Evolutionary conservation across 2,329 filamentous ascomycete genomes (phyloP), one percentile per base, ranked within the genome.

Genomic region (Septoria petroselini): DNA sequence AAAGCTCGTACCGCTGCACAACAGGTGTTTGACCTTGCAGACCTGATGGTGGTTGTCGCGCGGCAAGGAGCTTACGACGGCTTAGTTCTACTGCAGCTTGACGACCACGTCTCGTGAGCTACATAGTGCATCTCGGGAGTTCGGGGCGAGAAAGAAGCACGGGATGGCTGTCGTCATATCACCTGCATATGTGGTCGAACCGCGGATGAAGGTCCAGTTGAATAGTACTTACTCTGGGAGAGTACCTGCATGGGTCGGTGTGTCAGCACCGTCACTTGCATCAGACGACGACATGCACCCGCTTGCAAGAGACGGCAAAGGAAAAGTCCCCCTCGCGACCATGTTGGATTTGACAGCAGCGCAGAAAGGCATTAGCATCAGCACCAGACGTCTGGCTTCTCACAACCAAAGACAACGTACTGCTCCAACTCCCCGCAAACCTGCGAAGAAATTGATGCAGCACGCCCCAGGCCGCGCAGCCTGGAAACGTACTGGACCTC

Each of bases 401-500:
- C 43, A 14, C 14, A n/a, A 38, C 3, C 43, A 21, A 14, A 38
- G 17, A 18, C 7, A 8, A 9, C 25, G 19, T 38, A 29, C 42
- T 45, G 42, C 42, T 45, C 42, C 42, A 45, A 45, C 19, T 29
- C 31, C 42, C 19, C 34, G 42, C 42, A n/a, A 9, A 2, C 19
- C 27, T 25, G 34, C 21, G 21, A 12, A 12, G 30, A 18, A 7
- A 45, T 45, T 38, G 42, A 45, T 45, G 42, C 42, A 45, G 42
- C 42, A 45, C 42, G 42, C n/a, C n/a, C 42, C 14, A 45, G 34
- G 31, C 7, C n/a, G 14, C 7, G 27, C 6, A 15, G 2, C 5
- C 39, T 25, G 21, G 17, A 35, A 45, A 45, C 31, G 31, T n/a
- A 45, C 42, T 25, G 42, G 42, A 45, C 41, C 42, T 45, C 19